A percentile compares a stretch with the other conserved stretches of the same genome.
Conservation (phyloP, 2,329 filamentous ascomycete genomes). For the Penicillium sp. region DNA sequence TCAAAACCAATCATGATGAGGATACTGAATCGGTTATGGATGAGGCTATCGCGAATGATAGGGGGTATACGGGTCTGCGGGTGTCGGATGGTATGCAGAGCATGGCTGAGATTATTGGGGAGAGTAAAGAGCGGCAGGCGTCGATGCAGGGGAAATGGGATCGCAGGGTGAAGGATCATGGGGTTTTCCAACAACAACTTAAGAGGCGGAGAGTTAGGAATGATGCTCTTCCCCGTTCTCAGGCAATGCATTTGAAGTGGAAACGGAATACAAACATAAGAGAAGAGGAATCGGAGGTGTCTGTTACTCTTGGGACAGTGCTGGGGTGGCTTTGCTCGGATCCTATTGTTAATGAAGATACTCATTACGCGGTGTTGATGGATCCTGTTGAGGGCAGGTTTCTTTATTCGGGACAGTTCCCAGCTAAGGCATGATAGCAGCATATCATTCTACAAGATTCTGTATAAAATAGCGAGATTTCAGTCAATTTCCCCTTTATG, state of each 20-base stretch:
- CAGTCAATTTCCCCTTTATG: not conserved
- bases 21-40: slow-evolving; percentile 17
- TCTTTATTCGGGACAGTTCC: slow-evolving; percentile 44
- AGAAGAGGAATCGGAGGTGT: slow-evolving; percentile 19
- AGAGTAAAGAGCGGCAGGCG: slow-evolving; percentile 36
- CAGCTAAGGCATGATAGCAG: not conserved
- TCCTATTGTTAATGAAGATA: slow-evolving; percentile 58
- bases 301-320: slow-evolving; percentile 38
- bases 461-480: not conserved
- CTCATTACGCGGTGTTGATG: slow-evolving; percentile 60
- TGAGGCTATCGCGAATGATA: slow-evolving; percentile 22
- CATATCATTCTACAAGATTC: not conserved
- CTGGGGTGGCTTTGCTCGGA: slow-evolving; percentile 52
- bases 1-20: slow-evolving; percentile 58
- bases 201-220: not conserved
- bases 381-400: slow-evolving; percentile 53
- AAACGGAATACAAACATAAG: slow-evolving; percentile 9
- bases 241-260: slow-evolving; percentile 3
- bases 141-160: slow-evolving; percentile 45
- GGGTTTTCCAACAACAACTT: slow-evolving; percentile 3
- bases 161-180: slow-evolving; percentile 23
- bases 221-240: slow-evolving; percentile 13
- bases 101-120: slow-evolving; percentile 32
- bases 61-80: slow-evolving; percentile 21
- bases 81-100: slow-evolving; percentile 16